Conservation (phyloP, 2,329 filamentous ascomycete genomes). For the Claviceps monticola region DNA sequence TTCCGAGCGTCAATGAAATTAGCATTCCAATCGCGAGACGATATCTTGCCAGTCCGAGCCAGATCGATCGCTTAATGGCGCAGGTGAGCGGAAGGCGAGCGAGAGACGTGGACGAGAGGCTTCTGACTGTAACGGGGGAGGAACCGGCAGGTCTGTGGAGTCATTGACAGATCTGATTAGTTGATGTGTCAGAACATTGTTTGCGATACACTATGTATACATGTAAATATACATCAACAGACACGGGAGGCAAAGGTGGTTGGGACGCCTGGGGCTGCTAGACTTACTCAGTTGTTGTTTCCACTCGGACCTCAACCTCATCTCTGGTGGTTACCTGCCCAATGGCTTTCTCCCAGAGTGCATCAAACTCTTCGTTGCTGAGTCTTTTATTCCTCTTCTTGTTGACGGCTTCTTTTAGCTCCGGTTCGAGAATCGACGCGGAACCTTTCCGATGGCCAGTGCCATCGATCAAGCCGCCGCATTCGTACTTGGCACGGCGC, state of each 20-base stretch:
- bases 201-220: background rate
- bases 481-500: conserved; percentile 79
- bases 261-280: conserved; percentile 7
- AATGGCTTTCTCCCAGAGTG: conserved; percentile 64
- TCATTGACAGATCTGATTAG: conserved; percentile 75
- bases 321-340: conserved; percentile 54
- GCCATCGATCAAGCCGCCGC: conserved; percentile 55
- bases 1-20: conserved; percentile 31
- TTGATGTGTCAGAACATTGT: conserved; percentile 42
- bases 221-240: no score
- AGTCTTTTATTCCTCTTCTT: conserved; percentile 70
- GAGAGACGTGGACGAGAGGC: conserved; percentile 76
- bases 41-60: conserved; percentile 74
- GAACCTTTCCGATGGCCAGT: conserved; percentile 44
- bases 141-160: conserved; percentile 57
- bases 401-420: conserved; percentile 64
- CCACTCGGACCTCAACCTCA: conserved; percentile 37
- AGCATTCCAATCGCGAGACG: conserved; percentile 66
- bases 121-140: conserved; percentile 44
- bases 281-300: conserved; percentile 36
- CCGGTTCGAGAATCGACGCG: conserved; percentile 49
- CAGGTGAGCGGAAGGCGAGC: conserved; percentile 80
- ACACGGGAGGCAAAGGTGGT: background rate
- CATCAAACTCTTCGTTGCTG: conserved; percentile 79
- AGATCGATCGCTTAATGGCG: conserved; percentile 62